Evolutionary conservation across 768 basidiomycete species (phyloP).

Genomic region (Leccinum arenicola): DNA sequence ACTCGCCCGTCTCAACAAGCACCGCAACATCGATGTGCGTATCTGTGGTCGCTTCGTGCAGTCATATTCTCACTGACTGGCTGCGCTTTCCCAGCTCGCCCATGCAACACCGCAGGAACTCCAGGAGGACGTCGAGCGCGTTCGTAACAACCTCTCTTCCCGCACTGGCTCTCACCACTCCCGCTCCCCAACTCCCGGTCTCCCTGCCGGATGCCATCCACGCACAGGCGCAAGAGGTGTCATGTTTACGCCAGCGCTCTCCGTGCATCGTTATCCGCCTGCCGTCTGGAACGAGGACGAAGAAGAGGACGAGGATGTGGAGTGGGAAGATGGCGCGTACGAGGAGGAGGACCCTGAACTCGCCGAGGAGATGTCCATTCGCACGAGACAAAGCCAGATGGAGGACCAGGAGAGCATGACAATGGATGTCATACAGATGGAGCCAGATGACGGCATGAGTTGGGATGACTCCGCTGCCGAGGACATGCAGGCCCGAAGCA

Average conservation of each 20-base stretch:
- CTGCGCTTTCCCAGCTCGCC: constrained; percentile 24
- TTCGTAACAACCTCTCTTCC: constrained; percentile 49
- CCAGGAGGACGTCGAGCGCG: constrained; percentile 53
- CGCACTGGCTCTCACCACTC: constrained; percentile 49
- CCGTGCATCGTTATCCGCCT: constrained; percentile 74
- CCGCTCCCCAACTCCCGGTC: constrained; percentile 43
- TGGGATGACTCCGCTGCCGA: constrained; percentile 78
- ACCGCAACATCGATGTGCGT: constrained; percentile 93
- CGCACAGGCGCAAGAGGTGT: constrained; percentile 47
- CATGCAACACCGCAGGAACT: constrained; percentile 48
- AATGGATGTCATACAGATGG: constrained; percentile 43
- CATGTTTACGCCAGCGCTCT: constrained; percentile 66
- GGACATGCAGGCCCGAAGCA: constrained; percentile 40
- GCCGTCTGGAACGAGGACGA: constrained; percentile 83
- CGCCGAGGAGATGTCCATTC: constrained; percentile 50
- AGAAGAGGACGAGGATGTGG: constrained; percentile 49
- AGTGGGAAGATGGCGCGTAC: constrained; percentile 65
- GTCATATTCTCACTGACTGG: not conserved
- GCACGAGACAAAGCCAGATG: constrained; percentile 36
- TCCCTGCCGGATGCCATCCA: constrained; percentile 27
- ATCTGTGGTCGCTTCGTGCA: not conserved
- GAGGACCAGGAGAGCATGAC: constrained; percentile 30
- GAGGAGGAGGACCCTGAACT: constrained; percentile 67
- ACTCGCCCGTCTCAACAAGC: constrained; percentile 92
- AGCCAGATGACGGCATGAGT: constrained; percentile 80